These are phyloP conservation scores for Neoboletus brunneissimus DNA, from an alignment of 768 basidiomycete genomes.

Conservation along the genomic window DNA sequence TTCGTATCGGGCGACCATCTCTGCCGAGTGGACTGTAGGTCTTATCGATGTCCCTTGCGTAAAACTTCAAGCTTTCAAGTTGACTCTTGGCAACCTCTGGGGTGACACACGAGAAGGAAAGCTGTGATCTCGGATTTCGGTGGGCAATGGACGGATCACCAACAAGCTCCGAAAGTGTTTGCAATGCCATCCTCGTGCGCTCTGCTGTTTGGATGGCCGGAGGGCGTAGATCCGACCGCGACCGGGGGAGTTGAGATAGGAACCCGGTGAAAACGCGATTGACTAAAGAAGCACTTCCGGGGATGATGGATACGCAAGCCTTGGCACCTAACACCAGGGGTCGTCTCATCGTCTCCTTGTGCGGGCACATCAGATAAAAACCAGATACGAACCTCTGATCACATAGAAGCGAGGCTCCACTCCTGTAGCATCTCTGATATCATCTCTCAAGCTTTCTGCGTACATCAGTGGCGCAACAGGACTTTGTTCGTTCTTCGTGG, in stretches of 20 bases:
- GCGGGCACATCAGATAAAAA: background rate
- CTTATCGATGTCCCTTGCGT: conserved; percentile 40
- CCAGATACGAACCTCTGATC: conserved; percentile 51
- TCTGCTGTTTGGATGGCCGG: conserved; percentile 38
- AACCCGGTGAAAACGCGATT: conserved; percentile 66
- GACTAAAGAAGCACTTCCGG: conserved; percentile 55
- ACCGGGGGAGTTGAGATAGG: conserved; percentile 49
- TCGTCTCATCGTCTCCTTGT: background rate
- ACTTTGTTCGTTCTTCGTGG: conserved; percentile 56
- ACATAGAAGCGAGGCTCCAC: conserved; percentile 52
- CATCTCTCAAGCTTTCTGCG: conserved; percentile 51
- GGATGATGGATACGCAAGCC: conserved; percentile 53
- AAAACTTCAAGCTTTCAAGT: conserved; percentile 45
- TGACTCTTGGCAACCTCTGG: conserved; percentile 52
- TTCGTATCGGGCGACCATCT: conserved; percentile 60
- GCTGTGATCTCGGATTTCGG: conserved; percentile 54
- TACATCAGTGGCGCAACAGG: conserved; percentile 51
- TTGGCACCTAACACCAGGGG: conserved; percentile 43
- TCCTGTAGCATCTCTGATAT: conserved; percentile 46
- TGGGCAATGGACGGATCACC: conserved; percentile 43
- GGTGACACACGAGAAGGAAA: conserved; percentile 67
- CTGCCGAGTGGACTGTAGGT: conserved; percentile 57
- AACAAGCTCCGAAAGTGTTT: conserved; percentile 49
- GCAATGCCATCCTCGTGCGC: conserved; percentile 55
- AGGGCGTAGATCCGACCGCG: conserved; percentile 46